Evolutionary conservation across 495 filamentous ascomycete species (phyloP).

Genomic region (Neurospora sp.): DNA sequence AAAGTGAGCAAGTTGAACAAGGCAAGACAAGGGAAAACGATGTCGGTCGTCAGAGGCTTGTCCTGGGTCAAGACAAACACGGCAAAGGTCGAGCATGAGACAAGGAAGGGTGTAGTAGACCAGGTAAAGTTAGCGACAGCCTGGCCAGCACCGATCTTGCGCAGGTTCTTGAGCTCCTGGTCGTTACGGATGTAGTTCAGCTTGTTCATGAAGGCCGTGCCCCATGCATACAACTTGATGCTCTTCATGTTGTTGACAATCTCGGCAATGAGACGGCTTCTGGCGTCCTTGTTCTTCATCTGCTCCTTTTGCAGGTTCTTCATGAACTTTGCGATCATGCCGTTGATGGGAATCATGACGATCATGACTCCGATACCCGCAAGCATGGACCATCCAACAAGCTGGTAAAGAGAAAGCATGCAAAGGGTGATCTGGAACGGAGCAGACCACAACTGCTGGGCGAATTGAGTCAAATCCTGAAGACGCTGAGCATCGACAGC

Average conservation of each 20-base stretch:
- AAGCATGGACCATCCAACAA: conserved; percentile 88
- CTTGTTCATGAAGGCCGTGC: conserved; percentile 92
- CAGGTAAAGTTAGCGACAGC: conserved; percentile 96
- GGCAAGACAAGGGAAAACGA: conserved; percentile 87
- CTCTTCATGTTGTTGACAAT: conserved; percentile 99
- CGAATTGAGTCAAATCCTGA: conserved; percentile 91
- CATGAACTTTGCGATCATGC: conserved; percentile 84
- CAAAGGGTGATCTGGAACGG: conserved; percentile 94
- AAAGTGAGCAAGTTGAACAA: conserved; percentile 93
- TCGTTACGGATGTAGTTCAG: conserved; percentile 93
- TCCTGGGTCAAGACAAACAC: conserved; percentile 82
- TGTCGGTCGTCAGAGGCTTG: conserved; percentile 76
- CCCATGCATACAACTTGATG: conserved; percentile 98
- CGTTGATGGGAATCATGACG: conserved; percentile 94
- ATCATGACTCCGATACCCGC: conserved; percentile 97
- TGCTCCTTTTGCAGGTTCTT: conserved; percentile 89
- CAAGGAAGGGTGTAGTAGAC: conserved; percentile 98
- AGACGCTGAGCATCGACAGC: conserved; percentile 93
- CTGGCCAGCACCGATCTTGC: conserved; percentile 90
- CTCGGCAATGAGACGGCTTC: conserved; percentile 90
- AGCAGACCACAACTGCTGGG: conserved; percentile 89
- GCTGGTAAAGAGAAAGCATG: conserved; percentile 89
- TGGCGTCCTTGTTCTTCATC: conserved; percentile 98
- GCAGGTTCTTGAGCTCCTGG: conserved; percentile 85
- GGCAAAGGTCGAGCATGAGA: conserved; percentile 93